Base-by-base conservation (phyloP, 192 early-diverging fungal genomes). In the Mortierella claussenii region DNA sequence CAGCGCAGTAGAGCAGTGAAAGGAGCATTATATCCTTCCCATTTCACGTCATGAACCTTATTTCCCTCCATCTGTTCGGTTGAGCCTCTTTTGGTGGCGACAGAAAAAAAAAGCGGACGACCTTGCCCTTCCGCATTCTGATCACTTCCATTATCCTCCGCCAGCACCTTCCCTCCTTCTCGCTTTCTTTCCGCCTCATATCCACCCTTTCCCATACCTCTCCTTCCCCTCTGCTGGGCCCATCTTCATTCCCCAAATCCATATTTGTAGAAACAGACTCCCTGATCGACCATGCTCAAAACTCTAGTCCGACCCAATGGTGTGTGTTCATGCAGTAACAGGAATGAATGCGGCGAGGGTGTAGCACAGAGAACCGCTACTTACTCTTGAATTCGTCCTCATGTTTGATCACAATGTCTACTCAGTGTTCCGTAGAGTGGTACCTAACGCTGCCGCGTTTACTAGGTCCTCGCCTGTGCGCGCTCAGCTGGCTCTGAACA, bases 11-110 rank as follows among this genome's bases (percentile, higher is more conserved):
- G n/a, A n/a, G n/a, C n/a, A n/a, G n/a, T n/a, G n/a, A n/a, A n/a
- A n/a, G n/a, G n/a, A n/a, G n/a, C n/a, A n/a, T n/a, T n/a, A n/a
- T n/a, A 46, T 21, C 5, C 45, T 20, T 21, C n/a, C 5, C 15
- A 46, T 46, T 15, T 15, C 6, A 46, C 23, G 8, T 8, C 23
- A 24, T 32, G 7, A 17, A 4, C 27, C 8, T 53, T 53, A 53
- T 53, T 53, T 53, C 51, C 51, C 17, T 53, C 24, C 28, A 53
- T 42, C 10, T 11, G 40, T 13, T 28, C 28, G 28, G 23, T 51
- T 24, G 49, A 13, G 12, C 58, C 58, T 60, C 58, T 60, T 60
- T 49, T 60, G 46, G 58, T 60, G 43, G 30, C 58, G 24, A 27
- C 17, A 26, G 11, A 15, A 45, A 7, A 44, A 32, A 4, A 7